Conservation (phyloP, 257 asterid genomes). For the Verbascum thapsus region DNA sequence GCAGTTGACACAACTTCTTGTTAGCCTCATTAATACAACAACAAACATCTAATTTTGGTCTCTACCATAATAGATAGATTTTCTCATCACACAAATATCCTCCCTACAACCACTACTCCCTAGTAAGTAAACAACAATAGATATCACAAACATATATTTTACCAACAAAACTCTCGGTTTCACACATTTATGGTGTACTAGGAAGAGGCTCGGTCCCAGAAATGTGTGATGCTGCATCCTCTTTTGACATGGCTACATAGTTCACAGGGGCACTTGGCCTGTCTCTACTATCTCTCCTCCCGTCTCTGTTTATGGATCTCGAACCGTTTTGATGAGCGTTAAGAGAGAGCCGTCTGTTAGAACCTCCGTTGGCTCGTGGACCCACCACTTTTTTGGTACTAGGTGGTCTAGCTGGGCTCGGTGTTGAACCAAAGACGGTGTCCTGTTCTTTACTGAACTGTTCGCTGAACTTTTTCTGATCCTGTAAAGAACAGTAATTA, state of each 20-base stretch:
- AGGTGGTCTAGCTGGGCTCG: constrained; percentile 65
- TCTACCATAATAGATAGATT: neutral
- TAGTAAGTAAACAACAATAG: constrained; percentile 15
- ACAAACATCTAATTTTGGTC: neutral
- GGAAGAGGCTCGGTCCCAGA: constrained; percentile 28
- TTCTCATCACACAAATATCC: constrained; percentile 3
- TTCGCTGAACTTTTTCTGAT: constrained; percentile 61
- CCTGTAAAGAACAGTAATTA: constrained; percentile 36
- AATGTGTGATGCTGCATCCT: constrained; percentile 52
- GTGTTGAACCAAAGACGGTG: constrained; percentile 55
- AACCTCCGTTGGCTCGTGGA: constrained; percentile 52
- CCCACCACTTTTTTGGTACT: constrained; percentile 56
- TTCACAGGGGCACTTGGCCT: constrained; percentile 68
- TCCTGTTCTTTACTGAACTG: constrained; percentile 60
- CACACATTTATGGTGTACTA: constrained; percentile 24
- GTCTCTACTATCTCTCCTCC: constrained; percentile 38
- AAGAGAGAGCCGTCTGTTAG: constrained; percentile 56
- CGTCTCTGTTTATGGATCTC: constrained; percentile 54
- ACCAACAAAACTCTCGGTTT: neutral
- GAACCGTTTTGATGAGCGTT: constrained; percentile 59
- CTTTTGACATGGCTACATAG: constrained; percentile 61
- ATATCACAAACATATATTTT: constrained; percentile 1
- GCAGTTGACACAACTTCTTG: constrained; percentile 17
- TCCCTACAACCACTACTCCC: constrained; percentile 3
- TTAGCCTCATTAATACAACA: constrained; percentile 2